These are phyloP conservation scores for Cyberlindnera misumaiensis DNA, from an alignment of 805 yeast species.

Conservation along the genomic window DNA sequence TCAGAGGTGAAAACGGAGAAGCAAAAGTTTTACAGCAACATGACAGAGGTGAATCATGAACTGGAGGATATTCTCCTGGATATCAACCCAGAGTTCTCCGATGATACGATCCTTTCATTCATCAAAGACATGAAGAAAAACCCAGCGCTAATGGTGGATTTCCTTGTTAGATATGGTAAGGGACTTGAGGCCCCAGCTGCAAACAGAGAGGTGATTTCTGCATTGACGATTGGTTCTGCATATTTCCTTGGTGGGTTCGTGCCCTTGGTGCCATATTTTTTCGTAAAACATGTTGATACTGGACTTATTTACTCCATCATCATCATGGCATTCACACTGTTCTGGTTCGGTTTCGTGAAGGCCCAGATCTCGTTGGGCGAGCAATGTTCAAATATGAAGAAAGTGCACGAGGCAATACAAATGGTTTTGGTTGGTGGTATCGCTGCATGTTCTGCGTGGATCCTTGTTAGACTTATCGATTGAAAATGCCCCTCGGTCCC, in stretches of 20 bases:
- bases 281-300: conserved; percentile 62
- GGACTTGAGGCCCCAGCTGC: conserved; percentile 96
- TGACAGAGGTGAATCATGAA: conserved; percentile 63
- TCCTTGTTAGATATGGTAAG: conserved; percentile 79
- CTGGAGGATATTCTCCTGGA: conserved; percentile 76
- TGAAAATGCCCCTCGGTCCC: conserved; percentile 7
- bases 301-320: conserved; percentile 72
- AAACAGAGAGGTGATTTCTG: conserved; percentile 81
- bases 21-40: conserved; percentile 55
- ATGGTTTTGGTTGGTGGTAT: conserved; percentile 95
- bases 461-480: conserved; percentile 74
- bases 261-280: conserved; percentile 88
- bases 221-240: conserved; percentile 82
- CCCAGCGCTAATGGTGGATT: conserved; percentile 77
- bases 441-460: conserved; percentile 98
- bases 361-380: conserved; percentile 81
- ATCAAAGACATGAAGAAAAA: conserved; percentile 70
- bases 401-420: conserved; percentile 74
- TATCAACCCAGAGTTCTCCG: conserved; percentile 49
- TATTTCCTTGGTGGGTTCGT: conserved; percentile 90
- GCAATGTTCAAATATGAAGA: conserved; percentile 53
- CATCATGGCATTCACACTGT: conserved; percentile 80
- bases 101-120: conserved; percentile 66
- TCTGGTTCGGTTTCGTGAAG: conserved; percentile 80
- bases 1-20: conserved; percentile 70